A percentile compares a stretch with the other conserved stretches of the same genome.
Evolutionary conservation across 345 rosid genomes (phyloP).

Genomic region (Citropsis articulata): DNA sequence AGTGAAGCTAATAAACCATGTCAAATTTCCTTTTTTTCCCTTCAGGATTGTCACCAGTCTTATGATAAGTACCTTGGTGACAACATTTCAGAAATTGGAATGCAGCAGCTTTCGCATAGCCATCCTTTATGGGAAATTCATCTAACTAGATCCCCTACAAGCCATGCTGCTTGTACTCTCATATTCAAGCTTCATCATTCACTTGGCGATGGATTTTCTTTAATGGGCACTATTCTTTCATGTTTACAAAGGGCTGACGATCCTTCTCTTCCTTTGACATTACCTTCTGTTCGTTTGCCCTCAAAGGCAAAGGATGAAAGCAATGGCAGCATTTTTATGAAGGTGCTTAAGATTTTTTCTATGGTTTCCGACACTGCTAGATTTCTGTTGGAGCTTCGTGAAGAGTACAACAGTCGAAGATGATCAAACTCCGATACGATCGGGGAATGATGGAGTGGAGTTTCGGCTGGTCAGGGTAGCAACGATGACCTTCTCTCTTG

Average conservation of each 20-base stretch:
- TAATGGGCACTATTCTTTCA: constrained; percentile 56
- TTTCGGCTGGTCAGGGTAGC: constrained; percentile 25
- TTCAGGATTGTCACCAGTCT: constrained; percentile 24
- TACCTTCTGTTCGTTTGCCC: constrained; percentile 23
- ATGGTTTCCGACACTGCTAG: constrained; percentile 20
- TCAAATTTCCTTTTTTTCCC: constrained; percentile 30
- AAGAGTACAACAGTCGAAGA: constrained; percentile 40
- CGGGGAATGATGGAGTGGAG: constrained; percentile 31
- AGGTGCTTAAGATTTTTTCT: not conserved
- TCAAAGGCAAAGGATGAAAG: not conserved
- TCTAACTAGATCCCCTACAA: constrained; percentile 39
- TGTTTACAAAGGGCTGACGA: constrained; percentile 48
- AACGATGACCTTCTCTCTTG: constrained; percentile 34
- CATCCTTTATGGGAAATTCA: constrained; percentile 57
- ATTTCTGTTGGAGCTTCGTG: constrained; percentile 36
- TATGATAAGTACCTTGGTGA: constrained; percentile 29
- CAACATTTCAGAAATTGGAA: constrained; percentile 33
- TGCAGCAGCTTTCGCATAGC: constrained; percentile 23
- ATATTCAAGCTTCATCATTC: constrained; percentile 61
- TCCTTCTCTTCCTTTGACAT: constrained; percentile 42
- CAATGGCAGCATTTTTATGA: not conserved
- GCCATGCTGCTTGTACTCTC: constrained; percentile 18
- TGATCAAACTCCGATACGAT: constrained; percentile 31
- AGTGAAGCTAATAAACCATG: constrained; percentile 31
- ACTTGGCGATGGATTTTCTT: constrained; percentile 50